Base-by-base conservation (phyloP, 805 yeast genomes). In the Yueomyces sp. region DNA sequence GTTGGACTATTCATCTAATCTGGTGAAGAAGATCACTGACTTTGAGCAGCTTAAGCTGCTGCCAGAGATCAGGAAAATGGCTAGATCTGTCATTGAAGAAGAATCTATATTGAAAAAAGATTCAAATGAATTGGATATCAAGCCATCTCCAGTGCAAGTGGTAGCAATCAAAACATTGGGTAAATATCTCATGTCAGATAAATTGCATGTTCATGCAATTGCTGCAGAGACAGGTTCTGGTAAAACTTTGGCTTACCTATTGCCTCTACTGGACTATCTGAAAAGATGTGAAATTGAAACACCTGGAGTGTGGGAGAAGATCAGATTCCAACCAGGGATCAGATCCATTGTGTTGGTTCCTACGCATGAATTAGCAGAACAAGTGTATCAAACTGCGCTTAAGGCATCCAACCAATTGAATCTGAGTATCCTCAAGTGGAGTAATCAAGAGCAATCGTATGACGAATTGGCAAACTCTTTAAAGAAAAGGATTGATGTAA, bases 161-260 rank as follows among this genome's bases (percentile, higher is more conserved):
- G 81, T 88, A 4, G 81, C 92, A 4, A 74, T 85, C 38, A 66
- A 63, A 44, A 54, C 52, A 29, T 46, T 66, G 27, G 52, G 66
- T 2, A 53, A 56, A 39, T 45, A 50, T 6, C 46, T 66, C 12
- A 60, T 61, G 64, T 62, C 61, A 28, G 59, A 58, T 5, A 64
- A 69, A 46, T 53, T 78, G 41, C 77, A 78, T 50, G 72, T 80
- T 1, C 85, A 76, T 66, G 76, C 92, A 2, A 62, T 90, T 44
- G 96, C 97, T 0, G 95, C 96, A 3, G 97, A 92, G 59, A 90
- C 98, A 0, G 98, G 98, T 0, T 82, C 95, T 0, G 98, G 98
- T 6, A 90, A 90, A 57, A 90, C 98, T 0, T 78, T 95, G 79
- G 87, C 96, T 0, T 90, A 88, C 55, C 57, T 92, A 47, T 77